A percentile compares a stretch with the other conserved stretches of the same genome.
phyloP scores from a whole-genome alignment of 768 basidiomycete genomes.

The Termitomyces sp. region DNA sequence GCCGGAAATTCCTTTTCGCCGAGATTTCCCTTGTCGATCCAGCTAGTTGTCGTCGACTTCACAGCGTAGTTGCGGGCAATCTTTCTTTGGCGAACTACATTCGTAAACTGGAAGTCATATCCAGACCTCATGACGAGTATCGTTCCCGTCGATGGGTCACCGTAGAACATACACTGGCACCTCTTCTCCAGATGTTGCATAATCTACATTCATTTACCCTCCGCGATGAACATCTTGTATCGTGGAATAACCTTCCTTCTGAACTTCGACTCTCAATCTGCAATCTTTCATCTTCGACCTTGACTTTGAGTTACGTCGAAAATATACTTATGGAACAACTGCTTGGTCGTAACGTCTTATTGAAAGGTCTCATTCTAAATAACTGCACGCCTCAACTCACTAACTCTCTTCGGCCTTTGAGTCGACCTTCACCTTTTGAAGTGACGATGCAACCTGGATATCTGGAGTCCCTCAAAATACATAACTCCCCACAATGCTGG shows the following conservation, averaged over 20 bases:
- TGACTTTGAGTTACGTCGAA: conserved; percentile 3
- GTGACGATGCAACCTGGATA: background rate
- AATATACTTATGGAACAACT: conserved; percentile 4
- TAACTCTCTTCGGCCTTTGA: background rate
- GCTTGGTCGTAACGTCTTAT: background rate
- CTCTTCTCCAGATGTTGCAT: conserved; percentile 8
- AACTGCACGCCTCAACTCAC: background rate
- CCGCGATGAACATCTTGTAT: background rate
- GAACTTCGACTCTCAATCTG: background rate
- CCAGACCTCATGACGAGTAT: background rate
- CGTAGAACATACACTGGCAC: conserved; percentile 13
- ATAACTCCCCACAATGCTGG: background rate
- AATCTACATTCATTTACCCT: conserved; percentile 8
- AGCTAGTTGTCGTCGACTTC: background rate
- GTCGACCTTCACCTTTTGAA: background rate
- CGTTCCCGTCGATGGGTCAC: conserved; percentile 12
- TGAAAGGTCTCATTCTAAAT: background rate
- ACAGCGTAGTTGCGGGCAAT: background rate
- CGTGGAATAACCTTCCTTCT: background rate
- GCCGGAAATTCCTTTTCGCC: conserved; percentile 3
- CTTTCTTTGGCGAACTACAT: background rate
- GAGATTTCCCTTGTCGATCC: background rate
- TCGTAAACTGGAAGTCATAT: background rate
- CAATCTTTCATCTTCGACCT: background rate
- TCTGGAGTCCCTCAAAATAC: background rate